Evolutionary conservation across 352 stramenopile species (phyloP).

Genomic region (Phytophthora hibernalis): DNA sequence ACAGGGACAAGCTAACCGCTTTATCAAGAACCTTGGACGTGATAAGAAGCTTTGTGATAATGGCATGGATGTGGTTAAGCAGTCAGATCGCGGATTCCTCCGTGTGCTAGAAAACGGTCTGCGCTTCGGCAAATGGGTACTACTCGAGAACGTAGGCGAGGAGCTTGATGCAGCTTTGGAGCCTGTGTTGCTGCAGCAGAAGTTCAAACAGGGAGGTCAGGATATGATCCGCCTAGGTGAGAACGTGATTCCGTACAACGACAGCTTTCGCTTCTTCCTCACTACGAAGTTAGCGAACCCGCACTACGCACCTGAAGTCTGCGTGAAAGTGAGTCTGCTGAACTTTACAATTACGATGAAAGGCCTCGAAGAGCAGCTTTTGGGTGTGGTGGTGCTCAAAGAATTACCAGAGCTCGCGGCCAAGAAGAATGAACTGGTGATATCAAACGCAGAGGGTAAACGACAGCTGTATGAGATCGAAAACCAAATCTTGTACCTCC

Average conservation of each 20-base stretch:
- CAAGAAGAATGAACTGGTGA: conserved; percentile 92
- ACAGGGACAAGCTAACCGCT: conserved; percentile 93
- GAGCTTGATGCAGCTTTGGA: conserved; percentile 92
- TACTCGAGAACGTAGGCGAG: conserved; percentile 92
- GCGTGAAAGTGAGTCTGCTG: conserved; percentile 92
- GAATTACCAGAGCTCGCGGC: conserved; percentile 91
- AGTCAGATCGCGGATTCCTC: conserved; percentile 89
- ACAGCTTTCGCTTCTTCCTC: conserved; percentile 92
- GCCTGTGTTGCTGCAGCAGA: conserved; percentile 90
- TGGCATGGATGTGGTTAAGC: conserved; percentile 93
- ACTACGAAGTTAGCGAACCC: conserved; percentile 94
- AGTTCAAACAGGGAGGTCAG: conserved; percentile 93
- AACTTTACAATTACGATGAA: conserved; percentile 95
- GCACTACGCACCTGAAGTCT: conserved; percentile 92
- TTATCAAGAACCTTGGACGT: conserved; percentile 90
- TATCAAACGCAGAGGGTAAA: conserved; percentile 91
- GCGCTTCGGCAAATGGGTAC: conserved; percentile 91
- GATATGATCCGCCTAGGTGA: conserved; percentile 93
- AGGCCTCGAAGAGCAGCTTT: conserved; percentile 91
- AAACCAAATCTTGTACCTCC: conserved; percentile 92
- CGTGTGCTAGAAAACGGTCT: conserved; percentile 90
- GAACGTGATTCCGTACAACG: conserved; percentile 93
- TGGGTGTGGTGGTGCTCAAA: conserved; percentile 89
- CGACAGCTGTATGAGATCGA: conserved; percentile 93
- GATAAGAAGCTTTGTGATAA: conserved; percentile 90